Conservation (phyloP, 1,284 basidiomycete genomes). For the Inonotus obliquus region DNA sequence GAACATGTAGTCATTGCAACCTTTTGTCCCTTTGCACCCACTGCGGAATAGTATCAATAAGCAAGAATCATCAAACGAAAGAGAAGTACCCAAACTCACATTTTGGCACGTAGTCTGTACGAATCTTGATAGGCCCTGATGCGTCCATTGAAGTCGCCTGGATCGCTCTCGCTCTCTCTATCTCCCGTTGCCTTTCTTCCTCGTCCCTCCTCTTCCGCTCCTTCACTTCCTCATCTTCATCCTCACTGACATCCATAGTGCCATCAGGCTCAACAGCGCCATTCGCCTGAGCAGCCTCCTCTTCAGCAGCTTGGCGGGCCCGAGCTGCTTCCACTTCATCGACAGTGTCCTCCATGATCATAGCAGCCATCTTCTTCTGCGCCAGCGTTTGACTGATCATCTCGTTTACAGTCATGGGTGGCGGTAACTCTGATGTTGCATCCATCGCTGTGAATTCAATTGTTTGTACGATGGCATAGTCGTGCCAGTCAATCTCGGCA, state of each 20-base stretch:
- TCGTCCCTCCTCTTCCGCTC: constrained; percentile 67
- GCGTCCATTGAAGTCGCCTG: constrained; percentile 73
- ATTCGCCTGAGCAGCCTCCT: constrained; percentile 66
- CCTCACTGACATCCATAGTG: constrained; percentile 73
- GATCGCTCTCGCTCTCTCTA: constrained; percentile 72
- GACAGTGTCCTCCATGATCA: constrained; percentile 93
- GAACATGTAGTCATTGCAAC: constrained; percentile 82
- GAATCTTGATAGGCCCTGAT: constrained; percentile 90
- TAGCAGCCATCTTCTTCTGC: constrained; percentile 96
- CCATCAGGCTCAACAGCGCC: constrained; percentile 57
- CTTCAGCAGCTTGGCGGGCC: constrained; percentile 73
- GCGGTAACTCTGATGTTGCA: constrained; percentile 86
- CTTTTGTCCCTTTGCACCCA: constrained; percentile 62
- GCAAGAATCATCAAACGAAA: constrained; percentile 16
- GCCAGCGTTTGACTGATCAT: constrained; percentile 95
- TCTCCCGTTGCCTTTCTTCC: constrained; percentile 71
- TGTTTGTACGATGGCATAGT: constrained; percentile 97
- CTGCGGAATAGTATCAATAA: constrained; percentile 32
- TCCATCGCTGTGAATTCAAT: constrained; percentile 97
- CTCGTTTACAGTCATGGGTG: constrained; percentile 92
- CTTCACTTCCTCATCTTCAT: constrained; percentile 65
- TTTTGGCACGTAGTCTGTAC: constrained; percentile 94
- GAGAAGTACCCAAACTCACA: constrained; percentile 44
- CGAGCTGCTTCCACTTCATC: constrained; percentile 80
- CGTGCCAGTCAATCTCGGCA: constrained; percentile 99